phyloP scores from a whole-genome alignment of 305 asterid species.

The Lippia alba region DNA sequence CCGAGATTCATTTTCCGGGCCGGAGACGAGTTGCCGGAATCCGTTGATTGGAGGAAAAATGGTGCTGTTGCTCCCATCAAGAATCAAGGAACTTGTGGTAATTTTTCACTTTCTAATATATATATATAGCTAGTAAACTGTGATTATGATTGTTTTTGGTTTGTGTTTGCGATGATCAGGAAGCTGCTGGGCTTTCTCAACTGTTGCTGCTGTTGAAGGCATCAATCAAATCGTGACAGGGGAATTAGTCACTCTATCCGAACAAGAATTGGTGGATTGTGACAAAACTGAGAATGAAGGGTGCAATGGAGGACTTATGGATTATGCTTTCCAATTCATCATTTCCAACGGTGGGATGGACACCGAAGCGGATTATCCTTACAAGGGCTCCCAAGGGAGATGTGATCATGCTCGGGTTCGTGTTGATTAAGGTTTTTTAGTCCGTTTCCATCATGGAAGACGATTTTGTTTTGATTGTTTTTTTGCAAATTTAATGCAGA shows the following conservation, averaged over 20 bases:
- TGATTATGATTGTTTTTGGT: no score
- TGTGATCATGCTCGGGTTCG: slow-evolving; percentile 68
- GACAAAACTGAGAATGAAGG: slow-evolving; percentile 57
- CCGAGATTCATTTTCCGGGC: slow-evolving; percentile 45
- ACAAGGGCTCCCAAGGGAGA: slow-evolving; percentile 57
- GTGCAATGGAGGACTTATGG: slow-evolving; percentile 87
- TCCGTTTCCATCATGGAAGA: no score
- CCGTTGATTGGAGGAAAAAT: slow-evolving; percentile 79
- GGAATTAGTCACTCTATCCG: slow-evolving; percentile 63
- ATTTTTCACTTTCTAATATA: slow-evolving; percentile 1
- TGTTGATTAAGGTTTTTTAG: background rate
- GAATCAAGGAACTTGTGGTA: slow-evolving; percentile 85
- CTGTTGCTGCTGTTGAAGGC: slow-evolving; percentile 74
- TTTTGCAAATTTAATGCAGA: slow-evolving; percentile 42
- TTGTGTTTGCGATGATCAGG: slow-evolving; percentile 39
- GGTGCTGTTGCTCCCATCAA: slow-evolving; percentile 78
- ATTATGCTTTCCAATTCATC: slow-evolving; percentile 75
- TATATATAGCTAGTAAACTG: no score
- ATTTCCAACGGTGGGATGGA: slow-evolving; percentile 79
- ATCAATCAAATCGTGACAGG: slow-evolving; percentile 70
- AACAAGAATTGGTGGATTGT: slow-evolving; percentile 79
- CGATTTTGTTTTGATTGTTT: background rate
- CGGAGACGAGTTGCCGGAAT: slow-evolving; percentile 57
- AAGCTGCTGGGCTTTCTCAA: slow-evolving; percentile 92
- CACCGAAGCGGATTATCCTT: slow-evolving; percentile 76